phyloP scores from a whole-genome alignment of 768 basidiomycete genomes.

The Sporobolomyces phaffii region DNA sequence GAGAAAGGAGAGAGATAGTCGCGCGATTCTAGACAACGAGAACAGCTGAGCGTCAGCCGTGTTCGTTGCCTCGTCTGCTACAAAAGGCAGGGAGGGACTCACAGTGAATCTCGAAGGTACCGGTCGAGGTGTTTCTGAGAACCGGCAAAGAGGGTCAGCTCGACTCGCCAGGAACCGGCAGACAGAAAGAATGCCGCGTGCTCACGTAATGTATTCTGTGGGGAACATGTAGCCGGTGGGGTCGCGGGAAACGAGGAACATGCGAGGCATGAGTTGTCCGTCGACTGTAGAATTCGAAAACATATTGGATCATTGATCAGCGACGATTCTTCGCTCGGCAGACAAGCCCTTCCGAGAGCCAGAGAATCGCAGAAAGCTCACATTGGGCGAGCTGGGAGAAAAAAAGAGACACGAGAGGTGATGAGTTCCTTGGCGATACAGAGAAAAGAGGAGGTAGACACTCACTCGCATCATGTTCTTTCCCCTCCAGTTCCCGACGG shows the following conservation, averaged over 20 bases:
- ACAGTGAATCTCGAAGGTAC: constrained; percentile 12
- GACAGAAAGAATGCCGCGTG: too few relatives aligned
- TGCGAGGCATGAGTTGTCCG: constrained; percentile 66
- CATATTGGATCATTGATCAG: not conserved
- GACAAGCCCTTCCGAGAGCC: too few relatives aligned
- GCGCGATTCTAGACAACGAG: too few relatives aligned
- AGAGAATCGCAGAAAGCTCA: not conserved
- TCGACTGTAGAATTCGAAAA: constrained; percentile 49
- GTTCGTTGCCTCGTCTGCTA: too few relatives aligned
- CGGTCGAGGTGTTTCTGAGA: constrained; percentile 13
- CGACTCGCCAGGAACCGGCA: too few relatives aligned
- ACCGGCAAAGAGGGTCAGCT: too few relatives aligned
- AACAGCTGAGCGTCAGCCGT: too few relatives aligned
- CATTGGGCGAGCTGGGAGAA: constrained; percentile 58
- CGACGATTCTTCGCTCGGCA: not conserved
- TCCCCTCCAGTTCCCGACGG: constrained; percentile 55
- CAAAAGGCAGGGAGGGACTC: too few relatives aligned
- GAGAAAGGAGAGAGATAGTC: too few relatives aligned
- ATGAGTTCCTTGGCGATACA: too few relatives aligned
- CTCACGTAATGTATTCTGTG: constrained; percentile 12
- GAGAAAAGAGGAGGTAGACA: not conserved
- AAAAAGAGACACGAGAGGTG: not conserved
- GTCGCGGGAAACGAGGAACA: constrained; percentile 50
- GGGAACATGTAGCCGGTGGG: constrained; percentile 30
- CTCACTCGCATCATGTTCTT: constrained; percentile 55